Base-by-base conservation (phyloP, 1,139 yeast species). In the Maudiozyma humilis region DNA sequence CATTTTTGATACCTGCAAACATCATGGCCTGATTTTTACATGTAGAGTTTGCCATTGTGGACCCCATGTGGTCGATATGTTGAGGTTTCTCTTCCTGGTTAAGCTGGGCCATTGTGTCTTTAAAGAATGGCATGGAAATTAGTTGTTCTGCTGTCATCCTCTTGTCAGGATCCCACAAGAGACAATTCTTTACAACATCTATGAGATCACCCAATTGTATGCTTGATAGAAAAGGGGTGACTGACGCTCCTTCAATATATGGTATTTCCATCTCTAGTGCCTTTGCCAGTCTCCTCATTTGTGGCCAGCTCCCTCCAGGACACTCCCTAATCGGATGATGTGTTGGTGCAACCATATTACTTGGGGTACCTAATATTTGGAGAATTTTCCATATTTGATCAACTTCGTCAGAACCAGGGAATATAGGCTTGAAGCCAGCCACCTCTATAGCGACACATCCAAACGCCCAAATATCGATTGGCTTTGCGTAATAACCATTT, bases 391-490 rank as follows among this genome's bases (percentile, higher is more conserved):
- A 73, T 13, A 82, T 70, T 65, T 87, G 96, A 56, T 88, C 95
- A 39, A 80, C 55, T 57, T 86, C 94, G 56, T 79, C 75, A 13
- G 72, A 59, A 0, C 97, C 98, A 0, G 96, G 95, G 56, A 91
- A 87, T 35, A 89, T 66, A 0, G 97, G 96, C 35, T 70, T 62
- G 52, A 84, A 78, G 37, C 79, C 79, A 17, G 87, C 83, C 38
- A 86, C 69, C 63, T 91, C 98, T 5, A 78, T 78, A 0, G 91
- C 89, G 40, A 91, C 86, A 25, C 82, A 73, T 1, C 95, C 96
- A 67, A 87, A 84, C 0, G 97, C 95, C 97, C 97, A 91, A 35
- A 89, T 76, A 67, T 91, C 98, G 36, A 87, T 77, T 0, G 95
- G 88, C 42, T 70, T 73, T 0, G 91, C 77, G 61, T 91, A 87